A percentile compares a stretch with the other conserved stretches of the same genome.
Conservation (phyloP, 495 filamentous ascomycete genomes). For the Hypoxylon cercidicola region DNA sequence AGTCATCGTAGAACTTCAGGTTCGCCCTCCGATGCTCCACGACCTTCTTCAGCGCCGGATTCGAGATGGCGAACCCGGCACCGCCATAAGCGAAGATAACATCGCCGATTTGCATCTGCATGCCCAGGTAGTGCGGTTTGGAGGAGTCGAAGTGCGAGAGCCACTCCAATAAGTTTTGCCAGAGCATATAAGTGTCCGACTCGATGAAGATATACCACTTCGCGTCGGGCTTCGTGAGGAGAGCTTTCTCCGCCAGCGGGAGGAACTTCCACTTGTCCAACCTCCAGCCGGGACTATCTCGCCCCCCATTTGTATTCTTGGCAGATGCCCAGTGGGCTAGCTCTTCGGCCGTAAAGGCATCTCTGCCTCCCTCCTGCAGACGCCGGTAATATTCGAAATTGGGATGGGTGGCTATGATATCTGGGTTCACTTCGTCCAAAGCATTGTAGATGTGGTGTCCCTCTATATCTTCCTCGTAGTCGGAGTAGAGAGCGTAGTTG, state of each 20-base stretch:
- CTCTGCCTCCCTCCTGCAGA: constrained; percentile 41
- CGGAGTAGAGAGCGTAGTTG: constrained; percentile 62
- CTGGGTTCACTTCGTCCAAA: constrained; percentile 43
- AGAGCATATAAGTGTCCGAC: constrained; percentile 70
- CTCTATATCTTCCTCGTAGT: constrained; percentile 55
- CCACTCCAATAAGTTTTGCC: constrained; percentile 64
- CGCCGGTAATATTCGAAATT: constrained; percentile 50
- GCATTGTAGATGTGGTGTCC: constrained; percentile 55
- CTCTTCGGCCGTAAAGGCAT: constrained; percentile 40
- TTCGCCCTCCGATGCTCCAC: constrained; percentile 43
- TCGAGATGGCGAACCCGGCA: constrained; percentile 62
- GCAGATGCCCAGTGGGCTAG: constrained; percentile 40
- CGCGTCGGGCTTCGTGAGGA: constrained; percentile 55
- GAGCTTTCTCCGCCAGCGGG: constrained; percentile 65
- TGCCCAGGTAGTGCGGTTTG: constrained; percentile 62
- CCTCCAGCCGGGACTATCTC: constrained; percentile 58
- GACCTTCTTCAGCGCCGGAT: constrained; percentile 57
- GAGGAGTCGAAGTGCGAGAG: constrained; percentile 57
- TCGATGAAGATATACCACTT: constrained; percentile 75
- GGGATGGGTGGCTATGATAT: constrained; percentile 42
- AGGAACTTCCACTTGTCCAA: constrained; percentile 77
- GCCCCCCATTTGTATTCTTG: constrained; percentile 43
- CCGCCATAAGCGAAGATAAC: constrained; percentile 66
- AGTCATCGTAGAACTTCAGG: constrained; percentile 45
- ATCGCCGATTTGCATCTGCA: constrained; percentile 52